These are phyloP conservation scores for Rhodamnia rubescens DNA, from an alignment of 345 rosid genomes.

Conservation along the genomic window DNA sequence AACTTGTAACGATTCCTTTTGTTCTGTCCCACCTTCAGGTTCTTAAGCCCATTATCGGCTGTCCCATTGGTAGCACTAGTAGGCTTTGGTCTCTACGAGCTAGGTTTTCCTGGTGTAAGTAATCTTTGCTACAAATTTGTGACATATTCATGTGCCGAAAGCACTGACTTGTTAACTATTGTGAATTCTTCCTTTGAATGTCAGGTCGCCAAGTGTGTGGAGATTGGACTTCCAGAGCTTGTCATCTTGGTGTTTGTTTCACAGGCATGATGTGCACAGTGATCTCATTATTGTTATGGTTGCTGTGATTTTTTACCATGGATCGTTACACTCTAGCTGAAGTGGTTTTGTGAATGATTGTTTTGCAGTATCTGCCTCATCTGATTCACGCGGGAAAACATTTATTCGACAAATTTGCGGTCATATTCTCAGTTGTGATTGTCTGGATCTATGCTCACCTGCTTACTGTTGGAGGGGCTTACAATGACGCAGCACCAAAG, in stretches of 20 bases:
- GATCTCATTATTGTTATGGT: background rate
- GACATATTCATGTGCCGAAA: background rate
- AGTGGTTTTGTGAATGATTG: background rate
- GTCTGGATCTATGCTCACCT: constrained; percentile 95
- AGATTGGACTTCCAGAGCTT: constrained; percentile 90
- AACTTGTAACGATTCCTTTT: background rate
- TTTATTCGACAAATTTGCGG: constrained; percentile 76
- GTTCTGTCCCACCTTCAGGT: constrained; percentile 28
- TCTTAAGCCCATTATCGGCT: constrained; percentile 90
- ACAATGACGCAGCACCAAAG: constrained; percentile 45
- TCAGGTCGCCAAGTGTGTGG: constrained; percentile 94
- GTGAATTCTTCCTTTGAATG: background rate
- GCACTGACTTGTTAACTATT: background rate
- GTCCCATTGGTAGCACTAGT: constrained; percentile 84
- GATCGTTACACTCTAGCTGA: background rate
- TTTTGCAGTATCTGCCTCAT: constrained; percentile 83
- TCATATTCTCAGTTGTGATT: constrained; percentile 64
- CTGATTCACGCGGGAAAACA: constrained; percentile 34
- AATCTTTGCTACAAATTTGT: background rate
- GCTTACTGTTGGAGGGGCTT: constrained; percentile 96
- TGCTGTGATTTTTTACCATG: background rate
- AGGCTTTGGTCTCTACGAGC: constrained; percentile 92
- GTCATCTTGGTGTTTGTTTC: constrained; percentile 67
- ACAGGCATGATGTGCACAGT: constrained; percentile 37
- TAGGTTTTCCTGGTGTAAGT: constrained; percentile 97